Conservation (phyloP, 805 yeast genomes). For the Kodamaea lidongshanica region DNA sequence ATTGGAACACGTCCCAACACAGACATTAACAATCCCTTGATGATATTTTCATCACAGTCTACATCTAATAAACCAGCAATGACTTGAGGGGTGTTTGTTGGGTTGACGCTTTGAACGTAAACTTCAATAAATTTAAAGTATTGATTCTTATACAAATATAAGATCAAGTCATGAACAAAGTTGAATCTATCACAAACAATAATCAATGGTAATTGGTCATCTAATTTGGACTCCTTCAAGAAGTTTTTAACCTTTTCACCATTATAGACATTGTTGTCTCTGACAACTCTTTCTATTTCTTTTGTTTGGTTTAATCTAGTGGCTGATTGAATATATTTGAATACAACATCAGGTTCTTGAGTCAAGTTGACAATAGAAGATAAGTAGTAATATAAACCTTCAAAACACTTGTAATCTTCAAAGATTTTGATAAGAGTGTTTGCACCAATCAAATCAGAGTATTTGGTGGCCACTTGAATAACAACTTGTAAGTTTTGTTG, state of each 20-base stretch:
- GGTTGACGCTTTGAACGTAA: slow-evolving; percentile 96
- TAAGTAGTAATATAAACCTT: slow-evolving; percentile 91
- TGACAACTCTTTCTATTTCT: slow-evolving; percentile 93
- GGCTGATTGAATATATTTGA: slow-evolving; percentile 93
- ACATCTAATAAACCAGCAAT: slow-evolving; percentile 94
- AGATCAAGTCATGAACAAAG: slow-evolving; percentile 87
- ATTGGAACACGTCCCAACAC: slow-evolving; percentile 95
- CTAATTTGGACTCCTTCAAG: slow-evolving; percentile 86
- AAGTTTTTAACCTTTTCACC: slow-evolving; percentile 97
- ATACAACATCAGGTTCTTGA: slow-evolving; percentile 90
- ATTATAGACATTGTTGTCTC: slow-evolving; percentile 89
- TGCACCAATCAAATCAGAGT: slow-evolving; percentile 89
- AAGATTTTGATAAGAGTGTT: slow-evolving; percentile 78
- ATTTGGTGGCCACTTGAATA: slow-evolving; percentile 94
- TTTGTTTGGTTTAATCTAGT: slow-evolving; percentile 82
- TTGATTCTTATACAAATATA: slow-evolving; percentile 91
- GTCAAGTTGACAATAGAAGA: slow-evolving; percentile 90
- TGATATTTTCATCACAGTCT: slow-evolving; percentile 89
- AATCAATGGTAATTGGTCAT: slow-evolving; percentile 93
- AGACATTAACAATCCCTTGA: slow-evolving; percentile 71
- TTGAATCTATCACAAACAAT: slow-evolving; percentile 91
- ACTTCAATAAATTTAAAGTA: slow-evolving; percentile 96
- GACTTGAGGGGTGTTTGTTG: slow-evolving; percentile 92
- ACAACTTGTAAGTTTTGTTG: slow-evolving; percentile 88
- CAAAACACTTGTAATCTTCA: slow-evolving; percentile 87